Evolutionary conservation across 2,329 filamentous ascomycete species (phyloP), one percentile per base, ranked within the genome.

Genomic region (Chalaropsis ovoidea): DNA sequence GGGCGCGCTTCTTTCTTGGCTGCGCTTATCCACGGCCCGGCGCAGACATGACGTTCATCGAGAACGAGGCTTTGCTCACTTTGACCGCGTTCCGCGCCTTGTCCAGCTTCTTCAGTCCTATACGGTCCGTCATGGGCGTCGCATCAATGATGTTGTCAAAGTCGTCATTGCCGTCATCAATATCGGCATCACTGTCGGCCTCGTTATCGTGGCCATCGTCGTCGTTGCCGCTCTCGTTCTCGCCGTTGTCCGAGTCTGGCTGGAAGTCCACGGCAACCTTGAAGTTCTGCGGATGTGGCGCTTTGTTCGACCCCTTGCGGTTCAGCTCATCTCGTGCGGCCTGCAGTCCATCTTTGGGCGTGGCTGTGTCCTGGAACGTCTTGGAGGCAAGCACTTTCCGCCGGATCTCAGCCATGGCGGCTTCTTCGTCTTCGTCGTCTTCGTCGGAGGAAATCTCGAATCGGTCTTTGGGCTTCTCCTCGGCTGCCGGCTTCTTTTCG

Each of bases 71-170:
- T 17, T 76, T 82, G 4, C 79, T 80, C 35, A 78, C 74, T 5
- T 77, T 77, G 1, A 77, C 77, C 65, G 75, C 76, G 5, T 77
- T 75, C 47, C 81, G 76, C 70, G 84, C 81, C 74, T 80, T 83
- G 68, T 84, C 81, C 52, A 85, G 73, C 73, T 77, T 82, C 1
- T 76, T 74, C 65, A 85, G 71, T 0, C 93, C 93, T 13, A 88
- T 89, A 65, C 87, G 84, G 73, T 96, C 93, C 0, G 92, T 96
- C 19, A 95, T 84, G 0, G 90, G 90, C 2, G 90, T 93, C 0
- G 94, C 93, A 70, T 92, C 85, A 72, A 96, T 95, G 74, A 99
- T 95, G 70, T 87, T 87, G 72, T 97, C 93, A 72, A 97, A 96
- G 62, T 90, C 87, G 60, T 88, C 88, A 64, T 94, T 87, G 17